phyloP scores from a whole-genome alignment of 495 filamentous ascomycete genomes.

The Glarea lozoyensis region DNA sequence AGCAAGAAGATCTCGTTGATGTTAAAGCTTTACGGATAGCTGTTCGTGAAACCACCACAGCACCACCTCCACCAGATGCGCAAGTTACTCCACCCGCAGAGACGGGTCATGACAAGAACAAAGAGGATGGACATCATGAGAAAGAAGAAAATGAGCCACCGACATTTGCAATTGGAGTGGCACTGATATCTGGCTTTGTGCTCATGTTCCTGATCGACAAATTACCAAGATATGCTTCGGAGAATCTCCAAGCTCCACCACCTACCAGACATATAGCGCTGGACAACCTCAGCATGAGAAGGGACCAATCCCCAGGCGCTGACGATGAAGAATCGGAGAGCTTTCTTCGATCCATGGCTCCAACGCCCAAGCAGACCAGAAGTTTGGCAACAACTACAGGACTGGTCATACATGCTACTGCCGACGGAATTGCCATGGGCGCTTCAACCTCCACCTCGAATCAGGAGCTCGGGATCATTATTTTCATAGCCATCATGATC shows the following conservation, averaged over 20 bases:
- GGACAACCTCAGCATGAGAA: slow-evolving; percentile 57
- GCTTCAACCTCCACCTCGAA: slow-evolving; percentile 69
- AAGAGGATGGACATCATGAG: slow-evolving; percentile 19
- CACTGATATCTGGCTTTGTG: slow-evolving; percentile 81
- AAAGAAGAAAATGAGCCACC: slow-evolving; percentile 34
- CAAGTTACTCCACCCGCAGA: slow-evolving; percentile 11
- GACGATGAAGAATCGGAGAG: slow-evolving; percentile 39
- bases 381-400: slow-evolving; percentile 74
- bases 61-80: slow-evolving; percentile 5
- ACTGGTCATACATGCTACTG: slow-evolving; percentile 90
- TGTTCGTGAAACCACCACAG: no score
- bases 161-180: slow-evolving; percentile 65
- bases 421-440: slow-evolving; percentile 94
- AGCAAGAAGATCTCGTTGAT: no score
- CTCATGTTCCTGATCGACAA: slow-evolving; percentile 97
- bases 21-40: no score
- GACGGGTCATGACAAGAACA: slow-evolving; percentile 19
- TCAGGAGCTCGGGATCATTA: slow-evolving; percentile 70
- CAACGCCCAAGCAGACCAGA: slow-evolving; percentile 40
- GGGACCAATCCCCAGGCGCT: slow-evolving; percentile 23
- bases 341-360: slow-evolving; percentile 40
- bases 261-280: slow-evolving; percentile 65
- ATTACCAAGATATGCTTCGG: slow-evolving; percentile 61
- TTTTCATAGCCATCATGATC: slow-evolving; percentile 93
- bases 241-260: slow-evolving; percentile 41